Evolutionary conservation across 192 early-diverging fungal genomes (phyloP).

Genomic region (Coemansia sp.): DNA sequence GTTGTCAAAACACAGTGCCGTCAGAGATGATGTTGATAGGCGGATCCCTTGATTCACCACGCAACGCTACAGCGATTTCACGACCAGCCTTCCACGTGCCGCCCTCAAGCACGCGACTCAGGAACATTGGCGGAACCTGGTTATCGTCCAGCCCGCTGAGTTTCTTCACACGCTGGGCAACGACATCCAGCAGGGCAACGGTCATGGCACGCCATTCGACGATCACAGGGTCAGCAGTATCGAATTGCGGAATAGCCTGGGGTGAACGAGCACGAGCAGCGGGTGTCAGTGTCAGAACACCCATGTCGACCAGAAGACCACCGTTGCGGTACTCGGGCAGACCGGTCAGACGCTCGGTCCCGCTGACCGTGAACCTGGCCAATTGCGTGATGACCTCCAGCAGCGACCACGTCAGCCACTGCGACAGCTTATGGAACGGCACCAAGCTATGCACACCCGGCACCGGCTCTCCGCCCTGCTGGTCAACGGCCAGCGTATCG

Average conservation of each 20-base stretch:
- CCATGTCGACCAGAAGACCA: constrained; percentile 85
- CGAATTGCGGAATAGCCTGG: too few species aligned
- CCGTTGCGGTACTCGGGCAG: constrained; percentile 85
- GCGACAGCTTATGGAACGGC: constrained; percentile 91
- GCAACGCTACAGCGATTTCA: constrained; percentile 76
- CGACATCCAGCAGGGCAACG: constrained; percentile 74
- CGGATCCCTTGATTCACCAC: constrained; percentile 81
- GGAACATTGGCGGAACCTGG: constrained; percentile 59
- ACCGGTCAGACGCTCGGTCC: constrained; percentile 75
- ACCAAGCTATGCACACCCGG: constrained; percentile 56
- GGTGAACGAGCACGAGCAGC: constrained; percentile 68
- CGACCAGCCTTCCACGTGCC: constrained; percentile 95
- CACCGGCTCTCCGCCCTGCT: neutral
- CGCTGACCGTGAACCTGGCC: constrained; percentile 49
- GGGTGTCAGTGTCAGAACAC: constrained; percentile 62
- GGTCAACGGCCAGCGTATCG: constrained; percentile 45
- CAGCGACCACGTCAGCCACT: constrained; percentile 94
- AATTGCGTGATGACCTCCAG: constrained; percentile 75
- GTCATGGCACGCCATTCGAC: constrained; percentile 95
- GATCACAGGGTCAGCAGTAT: constrained; percentile 84
- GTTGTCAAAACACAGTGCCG: constrained; percentile 74
- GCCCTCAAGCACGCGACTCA: constrained; percentile 87
- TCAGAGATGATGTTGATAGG: constrained; percentile 89
- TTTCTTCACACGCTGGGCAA: constrained; percentile 65
- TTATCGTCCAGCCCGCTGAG: constrained; percentile 41